phyloP scores from a whole-genome alignment of 2,329 filamentous ascomycete species.

The Verticillium tricorpus region DNA sequence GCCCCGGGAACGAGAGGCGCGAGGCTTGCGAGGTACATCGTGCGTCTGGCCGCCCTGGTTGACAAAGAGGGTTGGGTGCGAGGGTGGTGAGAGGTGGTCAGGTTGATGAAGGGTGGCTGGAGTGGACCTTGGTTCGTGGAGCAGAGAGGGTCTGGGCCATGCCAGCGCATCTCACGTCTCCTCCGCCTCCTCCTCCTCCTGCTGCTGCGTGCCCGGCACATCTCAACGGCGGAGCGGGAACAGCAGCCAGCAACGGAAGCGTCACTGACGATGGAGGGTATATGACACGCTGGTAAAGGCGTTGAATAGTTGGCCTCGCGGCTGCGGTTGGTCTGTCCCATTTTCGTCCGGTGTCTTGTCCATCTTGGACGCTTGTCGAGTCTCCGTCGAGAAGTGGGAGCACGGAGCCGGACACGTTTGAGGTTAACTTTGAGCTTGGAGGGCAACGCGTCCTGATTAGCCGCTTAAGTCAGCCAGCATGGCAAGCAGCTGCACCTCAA shows the following conservation, averaged over 20 bases:
- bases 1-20: background rate
- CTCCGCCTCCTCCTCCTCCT: background rate
- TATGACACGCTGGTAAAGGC: slow-evolving; percentile 7
- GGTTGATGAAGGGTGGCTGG: background rate
- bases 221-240: background rate
- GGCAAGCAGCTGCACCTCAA: background rate
- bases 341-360: background rate
- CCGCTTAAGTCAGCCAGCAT: slow-evolving; percentile 15
- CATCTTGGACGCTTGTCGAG: background rate
- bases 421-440: slow-evolving; percentile 33
- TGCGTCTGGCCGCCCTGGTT: background rate
- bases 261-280: slow-evolving; percentile 9
- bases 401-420: slow-evolving; percentile 26
- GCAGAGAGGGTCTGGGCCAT: background rate
- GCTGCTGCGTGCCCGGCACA: background rate
- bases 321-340: background rate
- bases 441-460: slow-evolving; percentile 20
- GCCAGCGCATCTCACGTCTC: background rate
- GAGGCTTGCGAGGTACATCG: background rate
- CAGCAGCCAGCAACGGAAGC: background rate
- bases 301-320: background rate
- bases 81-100: background rate
- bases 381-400: slow-evolving; percentile 7
- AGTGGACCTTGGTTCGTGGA: background rate
- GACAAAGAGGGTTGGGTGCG: background rate